Conservation (phyloP, 176 grass and related monocot genomes). For the Thinopyrum elongatum region DNA sequence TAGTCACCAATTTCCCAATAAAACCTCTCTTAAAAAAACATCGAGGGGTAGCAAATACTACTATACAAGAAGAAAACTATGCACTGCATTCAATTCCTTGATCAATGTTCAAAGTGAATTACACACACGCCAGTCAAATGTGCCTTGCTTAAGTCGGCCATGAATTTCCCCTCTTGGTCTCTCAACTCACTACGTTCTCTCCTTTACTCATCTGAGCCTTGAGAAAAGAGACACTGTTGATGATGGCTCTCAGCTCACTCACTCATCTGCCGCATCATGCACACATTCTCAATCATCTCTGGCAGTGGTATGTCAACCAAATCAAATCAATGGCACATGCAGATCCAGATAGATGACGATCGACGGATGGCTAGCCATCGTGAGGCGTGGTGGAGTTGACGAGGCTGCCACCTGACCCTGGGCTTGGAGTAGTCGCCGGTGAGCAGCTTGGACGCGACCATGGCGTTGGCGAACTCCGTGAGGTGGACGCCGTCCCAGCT, state of each 20-base stretch:
- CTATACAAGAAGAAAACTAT: neutral
- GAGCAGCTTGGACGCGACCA: slow-evolving; percentile 59
- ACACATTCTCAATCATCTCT: neutral
- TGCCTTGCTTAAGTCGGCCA: neutral
- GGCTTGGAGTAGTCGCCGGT: slow-evolving; percentile 61
- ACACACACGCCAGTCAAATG: neutral
- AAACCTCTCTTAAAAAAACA: no score
- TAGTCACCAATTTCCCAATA: no score
- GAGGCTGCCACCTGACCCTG: slow-evolving; percentile 48
- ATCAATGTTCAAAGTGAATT: neutral
- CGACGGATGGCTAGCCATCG: slow-evolving; percentile 7
- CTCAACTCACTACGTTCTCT: neutral
- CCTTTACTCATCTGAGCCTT: neutral
- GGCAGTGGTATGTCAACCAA: neutral
- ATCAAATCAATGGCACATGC: neutral
- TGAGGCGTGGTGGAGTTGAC: slow-evolving; percentile 43
- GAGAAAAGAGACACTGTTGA: neutral
- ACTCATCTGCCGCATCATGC: neutral
- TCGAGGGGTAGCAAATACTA: no score
- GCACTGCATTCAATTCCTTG: neutral
- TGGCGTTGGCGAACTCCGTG: slow-evolving; percentile 58
- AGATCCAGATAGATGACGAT: neutral
- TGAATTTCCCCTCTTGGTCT: neutral
- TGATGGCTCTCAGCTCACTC: neutral
- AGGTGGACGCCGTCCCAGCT: slow-evolving; percentile 88